Conservation (phyloP, 2,329 filamentous ascomycete genomes). For the Sporothrix protearum region DNA sequence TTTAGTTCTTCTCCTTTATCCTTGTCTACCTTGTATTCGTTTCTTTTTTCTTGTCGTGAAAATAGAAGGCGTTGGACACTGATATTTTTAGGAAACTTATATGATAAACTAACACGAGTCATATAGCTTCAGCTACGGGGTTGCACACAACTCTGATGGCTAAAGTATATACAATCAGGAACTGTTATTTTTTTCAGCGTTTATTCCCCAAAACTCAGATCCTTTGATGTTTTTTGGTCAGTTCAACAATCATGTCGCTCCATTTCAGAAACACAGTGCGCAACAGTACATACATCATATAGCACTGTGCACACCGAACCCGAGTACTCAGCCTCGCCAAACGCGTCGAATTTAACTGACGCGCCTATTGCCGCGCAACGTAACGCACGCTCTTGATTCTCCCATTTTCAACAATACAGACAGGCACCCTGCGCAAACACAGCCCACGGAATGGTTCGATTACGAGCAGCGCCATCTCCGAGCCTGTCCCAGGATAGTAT, state of each 20-base stretch:
- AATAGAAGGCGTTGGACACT: background rate
- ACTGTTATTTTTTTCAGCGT: background rate
- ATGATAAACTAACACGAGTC: background rate
- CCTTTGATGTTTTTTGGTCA: no score
- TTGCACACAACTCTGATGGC: background rate
- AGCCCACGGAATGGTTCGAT: constrained; percentile 5
- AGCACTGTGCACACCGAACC: background rate
- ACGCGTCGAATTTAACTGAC: background rate
- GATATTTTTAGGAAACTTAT: background rate
- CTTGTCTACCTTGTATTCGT: background rate
- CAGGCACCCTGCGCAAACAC: background rate
- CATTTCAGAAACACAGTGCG: no score
- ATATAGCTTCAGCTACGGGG: background rate
- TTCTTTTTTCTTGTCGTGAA: no score
- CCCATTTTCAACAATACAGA: background rate
- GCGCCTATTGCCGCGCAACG: background rate
- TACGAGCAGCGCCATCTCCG: background rate
- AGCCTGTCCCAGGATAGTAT: background rate
- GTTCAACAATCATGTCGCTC: background rate
- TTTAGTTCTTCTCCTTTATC: background rate
- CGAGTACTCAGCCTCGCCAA: background rate
- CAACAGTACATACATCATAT: background rate
- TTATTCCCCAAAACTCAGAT: no score
- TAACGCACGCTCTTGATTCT: background rate
- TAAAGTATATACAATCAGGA: background rate